Percentiles rank a stretch among this genome's conserved stretches.
These are phyloP conservation scores for Moricandia moricandioides DNA, from an alignment of 345 rosid genomes.

Conservation along the genomic window DNA sequence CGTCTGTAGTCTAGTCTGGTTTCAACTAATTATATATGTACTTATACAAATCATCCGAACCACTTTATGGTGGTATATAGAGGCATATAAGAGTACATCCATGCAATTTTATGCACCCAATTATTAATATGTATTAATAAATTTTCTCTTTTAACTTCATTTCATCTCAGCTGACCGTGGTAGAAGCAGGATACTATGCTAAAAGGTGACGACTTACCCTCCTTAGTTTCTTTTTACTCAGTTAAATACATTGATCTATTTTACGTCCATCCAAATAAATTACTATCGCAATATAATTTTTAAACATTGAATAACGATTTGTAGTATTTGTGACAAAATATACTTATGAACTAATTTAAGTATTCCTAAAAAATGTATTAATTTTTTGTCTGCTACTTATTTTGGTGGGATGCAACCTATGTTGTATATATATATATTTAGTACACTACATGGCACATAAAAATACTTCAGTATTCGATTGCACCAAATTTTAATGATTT, in stretches of 20 bases:
- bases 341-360: background rate
- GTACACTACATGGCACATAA: background rate
- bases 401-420: background rate
- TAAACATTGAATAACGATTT: background rate
- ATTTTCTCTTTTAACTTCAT: background rate
- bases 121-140: background rate
- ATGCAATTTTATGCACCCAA: background rate
- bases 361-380: background rate
- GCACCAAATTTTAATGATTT: background rate
- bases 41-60: background rate
- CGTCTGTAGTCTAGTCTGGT: background rate
- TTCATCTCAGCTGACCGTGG: constrained; percentile 5
- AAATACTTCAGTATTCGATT: background rate
- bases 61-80: background rate
- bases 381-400: background rate
- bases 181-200: background rate
- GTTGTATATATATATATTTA: background rate
- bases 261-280: background rate
- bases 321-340: background rate
- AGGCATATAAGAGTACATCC: background rate
- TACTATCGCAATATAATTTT: background rate
- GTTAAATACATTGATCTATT: background rate
- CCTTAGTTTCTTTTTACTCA: background rate
- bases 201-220: constrained; percentile 2
- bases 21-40: background rate